A percentile compares a stretch with the other conserved stretches of the same genome.
phyloP scores from a whole-genome alignment of 352 stramenopile species.

The Globisporangium yorkense region DNA sequence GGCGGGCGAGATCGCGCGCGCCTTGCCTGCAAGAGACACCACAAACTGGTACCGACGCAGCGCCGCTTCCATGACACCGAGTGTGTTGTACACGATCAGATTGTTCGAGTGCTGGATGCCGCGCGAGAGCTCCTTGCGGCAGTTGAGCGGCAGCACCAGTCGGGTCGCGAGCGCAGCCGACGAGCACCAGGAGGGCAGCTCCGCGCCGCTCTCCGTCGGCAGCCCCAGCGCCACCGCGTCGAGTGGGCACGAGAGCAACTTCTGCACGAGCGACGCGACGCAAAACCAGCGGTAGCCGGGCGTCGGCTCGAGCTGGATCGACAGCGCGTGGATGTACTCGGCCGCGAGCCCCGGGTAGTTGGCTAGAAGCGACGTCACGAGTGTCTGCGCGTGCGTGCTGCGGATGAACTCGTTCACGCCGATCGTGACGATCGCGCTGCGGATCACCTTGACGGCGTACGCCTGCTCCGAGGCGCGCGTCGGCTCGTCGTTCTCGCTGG shows the following conservation, averaged over 20 bases:
- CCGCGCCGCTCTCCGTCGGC: slow-evolving; percentile 1
- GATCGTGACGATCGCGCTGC: slow-evolving; percentile 53
- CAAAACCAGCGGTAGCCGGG: slow-evolving; percentile 76
- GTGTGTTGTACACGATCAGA: slow-evolving; percentile 66
- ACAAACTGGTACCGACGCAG: slow-evolving; percentile 53
- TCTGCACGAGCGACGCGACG: slow-evolving; percentile 62
- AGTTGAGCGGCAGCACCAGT: slow-evolving; percentile 62
- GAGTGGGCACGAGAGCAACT: slow-evolving; percentile 49
- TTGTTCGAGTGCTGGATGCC: slow-evolving; percentile 71
- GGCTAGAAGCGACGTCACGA: slow-evolving; percentile 51
- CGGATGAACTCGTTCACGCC: slow-evolving; percentile 58
- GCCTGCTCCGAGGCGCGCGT: slow-evolving; percentile 31
- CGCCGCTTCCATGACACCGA: slow-evolving; percentile 60
- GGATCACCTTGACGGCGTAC: slow-evolving; percentile 58
- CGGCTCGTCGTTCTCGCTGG: slow-evolving; percentile 9
- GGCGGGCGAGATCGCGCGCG: slow-evolving; percentile 2
- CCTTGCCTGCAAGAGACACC: slow-evolving; percentile 14
- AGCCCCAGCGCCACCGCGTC: slow-evolving; percentile 26
- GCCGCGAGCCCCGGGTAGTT: slow-evolving; percentile 57
- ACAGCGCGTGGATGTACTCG: slow-evolving; percentile 51
- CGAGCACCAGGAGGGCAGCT: slow-evolving; percentile 33
- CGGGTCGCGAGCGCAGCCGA: slow-evolving; percentile 44
- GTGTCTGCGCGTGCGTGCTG: slow-evolving; percentile 36
- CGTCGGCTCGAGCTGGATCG: slow-evolving; percentile 68
- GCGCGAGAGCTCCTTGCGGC: slow-evolving; percentile 76